Evolutionary conservation across 345 rosid genomes (phyloP).

Genomic region (Heritiera fomes): DNA sequence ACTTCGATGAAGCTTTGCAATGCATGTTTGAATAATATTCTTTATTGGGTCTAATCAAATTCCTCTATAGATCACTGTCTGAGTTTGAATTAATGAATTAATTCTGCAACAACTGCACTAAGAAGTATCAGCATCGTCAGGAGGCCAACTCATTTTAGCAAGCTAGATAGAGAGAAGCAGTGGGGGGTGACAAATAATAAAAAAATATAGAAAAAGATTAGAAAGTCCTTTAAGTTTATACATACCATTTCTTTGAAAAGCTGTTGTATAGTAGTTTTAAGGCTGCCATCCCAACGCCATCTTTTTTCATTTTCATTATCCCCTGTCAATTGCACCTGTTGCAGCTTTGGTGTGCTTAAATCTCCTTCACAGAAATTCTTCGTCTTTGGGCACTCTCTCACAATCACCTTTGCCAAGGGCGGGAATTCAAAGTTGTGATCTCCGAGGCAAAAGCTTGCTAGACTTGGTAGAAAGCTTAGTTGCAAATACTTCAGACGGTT

Average conservation of each 20-base stretch:
- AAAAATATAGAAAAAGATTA: background rate
- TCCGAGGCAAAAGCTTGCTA: constrained; percentile 16
- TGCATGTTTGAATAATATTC: background rate
- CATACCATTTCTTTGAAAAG: background rate
- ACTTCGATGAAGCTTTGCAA: background rate
- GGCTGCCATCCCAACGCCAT: background rate
- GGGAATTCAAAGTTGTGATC: constrained; percentile 18
- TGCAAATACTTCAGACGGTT: constrained; percentile 11
- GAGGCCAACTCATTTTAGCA: background rate
- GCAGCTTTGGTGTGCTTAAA: constrained; percentile 23
- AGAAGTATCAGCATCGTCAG: too few species aligned
- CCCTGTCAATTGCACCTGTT: background rate
- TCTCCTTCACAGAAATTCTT: constrained; percentile 23
- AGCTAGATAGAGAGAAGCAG: background rate
- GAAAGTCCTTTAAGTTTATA: background rate
- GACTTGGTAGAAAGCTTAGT: constrained; percentile 21
- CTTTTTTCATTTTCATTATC: background rate
- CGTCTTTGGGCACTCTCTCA: constrained; percentile 22
- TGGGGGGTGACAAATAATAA: background rate
- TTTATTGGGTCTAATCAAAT: too few species aligned
- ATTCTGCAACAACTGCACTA: background rate
- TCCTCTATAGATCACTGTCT: background rate
- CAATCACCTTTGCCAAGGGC: constrained; percentile 14
- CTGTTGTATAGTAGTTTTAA: background rate
- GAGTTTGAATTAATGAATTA: background rate